Base-by-base conservation (phyloP, 2,329 filamentous ascomycete species). In the Colletotrichum cuscutae region DNA sequence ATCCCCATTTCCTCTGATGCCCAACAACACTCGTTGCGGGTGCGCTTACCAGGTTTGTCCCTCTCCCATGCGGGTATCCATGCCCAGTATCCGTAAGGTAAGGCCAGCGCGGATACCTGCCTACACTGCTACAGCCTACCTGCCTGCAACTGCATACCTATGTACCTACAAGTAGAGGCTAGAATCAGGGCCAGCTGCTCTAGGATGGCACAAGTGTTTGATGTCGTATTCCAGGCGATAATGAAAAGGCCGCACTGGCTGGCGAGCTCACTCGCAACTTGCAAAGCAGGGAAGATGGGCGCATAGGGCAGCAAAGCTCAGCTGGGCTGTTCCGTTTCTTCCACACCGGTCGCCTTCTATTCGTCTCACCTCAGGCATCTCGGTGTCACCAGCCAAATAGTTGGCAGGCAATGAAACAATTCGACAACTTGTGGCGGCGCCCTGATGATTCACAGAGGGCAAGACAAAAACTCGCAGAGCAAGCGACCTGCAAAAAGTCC, bases 371-470 rank as follows among this genome's bases (percentile, higher is more conserved):
- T 42, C 37, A 19, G 37, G 15, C 37, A 42, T 42, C 28, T 53
- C n/a, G n/a, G 19, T 22, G n/a, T 30, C 30, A 24, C 22, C 26
- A n/a, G 64, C 15, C 49, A 63, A 60, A 24, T 58, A 28, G 19
- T 67, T 37, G 56, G 56, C 30, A 15, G 53, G 5, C 46, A 52
- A 24, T 66, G 37, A 54, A 60, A 35, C 62, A 60, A 54, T 42
- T 32, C 67, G 54, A 46, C 52, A 54, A 53, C 37, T 32, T 62
- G 64, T 58, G 58, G 37, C 37, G 65, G 52, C 69, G 58, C 65
- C 69, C 49, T 71, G 58, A 30, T 52, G 63, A 49, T 22, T 52
- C 28, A 52, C n/a, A 61, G 22, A 67, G 58, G 30, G 32, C 32
- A 24, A 53, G 32, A 19, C 5, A 13, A 49, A 62, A 54, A 68